A percentile compares a stretch with the other conserved stretches of the same genome.
These are phyloP conservation scores for Rhynchospora breviuscula DNA, from an alignment of 176 grass and related monocot genomes.

Conservation along the genomic window DNA sequence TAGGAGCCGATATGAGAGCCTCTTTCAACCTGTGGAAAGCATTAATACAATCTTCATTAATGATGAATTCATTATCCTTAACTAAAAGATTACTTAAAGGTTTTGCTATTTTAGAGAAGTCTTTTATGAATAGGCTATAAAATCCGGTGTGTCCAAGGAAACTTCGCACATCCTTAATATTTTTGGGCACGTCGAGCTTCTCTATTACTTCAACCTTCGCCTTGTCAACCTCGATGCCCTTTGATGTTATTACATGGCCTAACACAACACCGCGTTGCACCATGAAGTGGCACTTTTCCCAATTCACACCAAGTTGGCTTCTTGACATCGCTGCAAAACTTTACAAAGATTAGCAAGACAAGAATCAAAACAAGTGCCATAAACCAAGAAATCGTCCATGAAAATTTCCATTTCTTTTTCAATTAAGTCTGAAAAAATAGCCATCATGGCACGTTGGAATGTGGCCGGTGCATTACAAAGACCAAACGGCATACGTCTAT, in stretches of 20 bases:
- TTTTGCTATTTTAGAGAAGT: neutral
- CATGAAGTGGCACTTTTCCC: constrained; percentile 20
- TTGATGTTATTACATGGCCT: neutral
- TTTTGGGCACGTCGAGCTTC: neutral
- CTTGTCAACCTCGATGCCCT: neutral
- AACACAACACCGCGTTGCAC: neutral
- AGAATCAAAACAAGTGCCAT: neutral
- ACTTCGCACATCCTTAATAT: neutral
- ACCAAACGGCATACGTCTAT: neutral
- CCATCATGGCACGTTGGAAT: neutral
- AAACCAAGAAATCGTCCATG: neutral
- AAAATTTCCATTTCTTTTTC: neutral
- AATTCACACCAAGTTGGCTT: neutral
- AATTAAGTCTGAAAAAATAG: neutral
- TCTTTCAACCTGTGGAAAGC: too few species aligned
- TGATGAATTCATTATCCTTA: neutral
- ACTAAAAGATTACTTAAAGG: neutral
- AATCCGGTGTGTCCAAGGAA: neutral
- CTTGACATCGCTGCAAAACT: neutral
- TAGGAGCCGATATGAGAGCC: too few species aligned
- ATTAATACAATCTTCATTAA: neutral
- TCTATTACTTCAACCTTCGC: neutral
- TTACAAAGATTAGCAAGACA: neutral
- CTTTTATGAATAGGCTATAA: neutral
- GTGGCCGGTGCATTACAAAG: neutral